Evolutionary conservation across 78 protist genomes (phyloP), one percentile per base, ranked within the genome.

Genomic region (Isochrysis galbana): DNA sequence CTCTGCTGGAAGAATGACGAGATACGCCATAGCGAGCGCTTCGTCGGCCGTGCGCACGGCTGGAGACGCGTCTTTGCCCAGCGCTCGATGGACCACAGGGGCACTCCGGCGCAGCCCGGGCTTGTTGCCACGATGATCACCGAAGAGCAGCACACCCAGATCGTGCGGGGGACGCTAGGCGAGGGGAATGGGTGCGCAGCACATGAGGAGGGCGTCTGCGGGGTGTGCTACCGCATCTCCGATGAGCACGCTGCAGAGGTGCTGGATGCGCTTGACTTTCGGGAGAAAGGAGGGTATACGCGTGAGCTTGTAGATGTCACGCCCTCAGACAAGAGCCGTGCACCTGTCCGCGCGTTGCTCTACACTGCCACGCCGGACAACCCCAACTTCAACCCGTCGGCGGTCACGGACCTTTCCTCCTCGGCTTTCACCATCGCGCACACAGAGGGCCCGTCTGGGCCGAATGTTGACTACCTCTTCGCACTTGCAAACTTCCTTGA

Each of bases 261-360:
- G 86, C 70, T 94, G 72, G 93, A 93, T 90, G 84, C 72, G 55
- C 72, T 94, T 25, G 96, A 94, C 70, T 93, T 91, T 19, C 46
- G 96, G 48, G 96, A 94, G 55, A 94, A 93, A 34, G 95, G 94
- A n/a, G 96, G 96, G 17, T 94, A 94, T 34, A 90, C 93, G 70
- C 74, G 96, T 82, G 72, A 91, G 36, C 90, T 93, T 23, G 51
- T 89, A 10, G 95, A 94, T 36, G 45, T 94, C 17, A 84, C 46
- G 38, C 78, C 44, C 17, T 72, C 78, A 11, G 88, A 55, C n/a
- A 46, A 25, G 5, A 55, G 36, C 7, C 51, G 61, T 19, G 39
- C 93, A 2, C 77, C 82, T 42, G 94, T 93, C 3, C 89, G 88
- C 44, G 96, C 94, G 25, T 55, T 93, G n/a, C 77, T 94, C 38